Base-by-base conservation (phyloP, 345 rosid genomes). In the Melaleuca quinquenervia region DNA sequence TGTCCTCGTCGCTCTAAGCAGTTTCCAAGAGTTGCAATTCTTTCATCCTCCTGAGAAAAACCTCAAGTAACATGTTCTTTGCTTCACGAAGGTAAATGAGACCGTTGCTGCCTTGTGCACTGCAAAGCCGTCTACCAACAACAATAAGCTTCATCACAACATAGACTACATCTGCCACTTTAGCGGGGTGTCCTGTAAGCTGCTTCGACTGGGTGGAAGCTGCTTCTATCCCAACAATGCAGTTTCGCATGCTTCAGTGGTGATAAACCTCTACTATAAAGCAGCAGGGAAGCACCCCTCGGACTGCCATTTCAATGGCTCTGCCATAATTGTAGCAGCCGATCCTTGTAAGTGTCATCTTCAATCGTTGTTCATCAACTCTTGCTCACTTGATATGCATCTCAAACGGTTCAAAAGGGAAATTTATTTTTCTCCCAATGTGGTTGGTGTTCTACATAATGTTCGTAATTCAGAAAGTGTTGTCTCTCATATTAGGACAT, bases 221-320 rank as follows among this genome's bases (percentile, higher is more conserved):
- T 88, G 90, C 54, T 82, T 53, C 86, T 16, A 10, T 50, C 88
- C 87, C 11, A 56, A 84, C 32, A 82, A 74, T 20, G 45, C 29
- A 32, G 70, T 75, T 6, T 83, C 82, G 3, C 87, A 85, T 56
- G 84, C 87, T 48, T 88, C 84, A 2, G 58, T 45, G 18, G 78
- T 54, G 45, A 83, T 85, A 86, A 88, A 88, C 52, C 87, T 85
- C 24, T 88, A 76, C 62, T 88, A 52, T 85, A 75, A 41, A 50
- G 83, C 88, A 26, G 82, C 56, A 1, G 88, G 88, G 75, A 86
- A 88, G 85, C 83, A 86, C 18, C 44, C 75, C 6, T 82, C 48
- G 85, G 85, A 84, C 58, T 86, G 88, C 56, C 84, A 84, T 44
- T 84, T 84, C 60, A 76, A 64, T 24, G 83, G 86, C 53, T 56